Evolutionary conservation across 1,139 yeast species (phyloP).

Genomic region (Sugiyamaella neomexicana): DNA sequence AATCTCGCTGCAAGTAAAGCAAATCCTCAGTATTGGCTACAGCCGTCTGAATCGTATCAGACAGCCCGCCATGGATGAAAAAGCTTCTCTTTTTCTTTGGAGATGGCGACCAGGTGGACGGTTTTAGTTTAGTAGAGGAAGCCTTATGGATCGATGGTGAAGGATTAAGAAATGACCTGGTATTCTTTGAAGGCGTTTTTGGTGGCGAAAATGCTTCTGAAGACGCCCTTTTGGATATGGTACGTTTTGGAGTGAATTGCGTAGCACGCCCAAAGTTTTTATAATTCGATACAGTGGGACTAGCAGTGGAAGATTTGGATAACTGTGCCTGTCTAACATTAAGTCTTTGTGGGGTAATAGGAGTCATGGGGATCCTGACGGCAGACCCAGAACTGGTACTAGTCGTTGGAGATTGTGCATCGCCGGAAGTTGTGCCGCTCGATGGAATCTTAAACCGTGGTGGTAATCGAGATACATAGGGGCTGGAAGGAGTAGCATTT

Average conservation of each 20-base stretch:
- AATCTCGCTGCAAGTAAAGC: conserved; percentile 9
- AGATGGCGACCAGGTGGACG: conserved; percentile 21
- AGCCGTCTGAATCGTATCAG: conserved; percentile 20
- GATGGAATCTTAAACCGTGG: conserved; percentile 1
- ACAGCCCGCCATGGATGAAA: conserved; percentile 17
- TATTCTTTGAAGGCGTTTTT: conserved; percentile 1
- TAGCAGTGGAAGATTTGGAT: not conserved
- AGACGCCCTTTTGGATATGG: not conserved
- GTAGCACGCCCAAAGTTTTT: not conserved
- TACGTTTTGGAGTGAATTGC: not conserved
- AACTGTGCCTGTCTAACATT: not conserved
- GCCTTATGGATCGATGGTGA: not conserved
- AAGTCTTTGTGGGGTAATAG: conserved; percentile 3
- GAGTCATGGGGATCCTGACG: not conserved
- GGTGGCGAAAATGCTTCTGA: not conserved
- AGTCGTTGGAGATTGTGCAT: not conserved
- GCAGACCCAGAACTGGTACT: not conserved
- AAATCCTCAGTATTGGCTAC: conserved; percentile 16
- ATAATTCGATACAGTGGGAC: not conserved
- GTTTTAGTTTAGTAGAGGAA: not conserved
- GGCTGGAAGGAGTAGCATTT: not conserved
- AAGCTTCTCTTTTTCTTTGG: conserved; percentile 20
- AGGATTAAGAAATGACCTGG: conserved; percentile 4
- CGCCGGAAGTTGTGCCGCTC: not conserved
- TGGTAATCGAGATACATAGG: not conserved